These are phyloP conservation scores for Symbiodinium natans DNA, from an alignment of 73 alveolate genomes.

Conservation along the genomic window DNA sequence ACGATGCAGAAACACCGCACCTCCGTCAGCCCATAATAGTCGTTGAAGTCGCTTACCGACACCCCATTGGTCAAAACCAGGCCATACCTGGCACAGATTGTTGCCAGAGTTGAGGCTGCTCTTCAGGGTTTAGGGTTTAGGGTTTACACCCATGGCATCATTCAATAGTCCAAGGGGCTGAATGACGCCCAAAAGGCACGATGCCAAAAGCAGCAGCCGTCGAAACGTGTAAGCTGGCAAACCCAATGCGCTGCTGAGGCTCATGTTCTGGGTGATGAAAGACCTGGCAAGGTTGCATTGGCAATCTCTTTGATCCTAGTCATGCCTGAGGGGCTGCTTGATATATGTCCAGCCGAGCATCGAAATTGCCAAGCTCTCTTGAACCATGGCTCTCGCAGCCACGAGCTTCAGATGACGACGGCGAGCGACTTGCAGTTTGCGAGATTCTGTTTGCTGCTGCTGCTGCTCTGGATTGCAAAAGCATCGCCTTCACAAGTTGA, in stretches of 20 bases:
- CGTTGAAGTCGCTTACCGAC: slow-evolving; percentile 70
- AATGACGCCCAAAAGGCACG: slow-evolving; percentile 63
- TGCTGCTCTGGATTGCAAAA: background rate
- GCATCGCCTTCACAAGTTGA: too few species aligned
- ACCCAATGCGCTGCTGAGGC: slow-evolving; percentile 60
- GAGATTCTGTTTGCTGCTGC: background rate
- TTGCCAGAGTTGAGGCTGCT: too few species aligned
- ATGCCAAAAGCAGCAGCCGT: slow-evolving; percentile 49
- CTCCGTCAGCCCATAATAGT: slow-evolving; percentile 31
- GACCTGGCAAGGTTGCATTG: too few species aligned
- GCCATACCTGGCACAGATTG: slow-evolving; percentile 34
- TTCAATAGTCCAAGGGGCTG: slow-evolving; percentile 20
- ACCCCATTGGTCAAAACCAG: slow-evolving; percentile 70
- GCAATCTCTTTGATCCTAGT: too few species aligned
- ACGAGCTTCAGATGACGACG: background rate
- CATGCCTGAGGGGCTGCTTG: too few species aligned
- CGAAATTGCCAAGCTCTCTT: background rate
- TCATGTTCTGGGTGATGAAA: slow-evolving; percentile 54
- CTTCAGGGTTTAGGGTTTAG: too few species aligned
- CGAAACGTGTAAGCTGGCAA: slow-evolving; percentile 83
- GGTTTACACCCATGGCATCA: too few species aligned
- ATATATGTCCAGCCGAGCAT: background rate
- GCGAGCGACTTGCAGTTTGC: background rate
- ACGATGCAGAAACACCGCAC: too few species aligned
- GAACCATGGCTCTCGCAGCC: background rate